Base-by-base conservation (phyloP, 768 basidiomycete species). In the Lepiota brunneoincarnata region DNA sequence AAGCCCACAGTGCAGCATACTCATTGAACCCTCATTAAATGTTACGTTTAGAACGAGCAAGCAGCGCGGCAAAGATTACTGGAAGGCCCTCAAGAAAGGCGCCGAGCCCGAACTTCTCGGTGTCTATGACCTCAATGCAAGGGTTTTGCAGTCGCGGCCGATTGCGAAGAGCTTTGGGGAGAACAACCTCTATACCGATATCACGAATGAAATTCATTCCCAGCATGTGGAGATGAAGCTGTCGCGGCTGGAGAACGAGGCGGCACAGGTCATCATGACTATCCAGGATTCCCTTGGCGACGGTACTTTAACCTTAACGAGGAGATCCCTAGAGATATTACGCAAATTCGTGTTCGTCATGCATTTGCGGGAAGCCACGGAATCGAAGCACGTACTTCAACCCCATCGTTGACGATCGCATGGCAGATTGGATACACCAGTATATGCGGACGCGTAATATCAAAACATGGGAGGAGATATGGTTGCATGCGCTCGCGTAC, bases 291-390 rank as follows among this genome's bases (percentile, higher is more conserved):
- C 18, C 7, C 15, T 42, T 5, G 23, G 40, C 39, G 23, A 44
- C 4, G 45, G 59, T 28, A 52, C 40, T 4, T 57, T 63, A 23
- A 42, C 17, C 28, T 37, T 65, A 24, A 58, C 52, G 15, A 57
- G 66, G 7, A 61, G 50, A 26, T 42, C 58, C 2, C 39, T 69
- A 15, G 59, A 65, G 37, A 37, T 48, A 12, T 55, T 69, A 12
- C 58, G 63, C 6, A 70, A 68, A 55, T 71, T 70, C 50, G 48
- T 67, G 1, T 68, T 63, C 49, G 18, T 71, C 38, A 65, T 71
- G 69, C 64, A 69, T 20, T 65, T 62, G 47, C 67, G 67, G 10
- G 39, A n/a, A 48, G 20, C 43, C 26, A 1, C 52, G 45, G 6
- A 60, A 55, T 14, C 47, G 56, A n/a, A 24, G 35, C 24, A 45